These are phyloP conservation scores for Cercospora zeina DNA, from an alignment of 2,329 filamentous ascomycete species.

Conservation along the genomic window DNA sequence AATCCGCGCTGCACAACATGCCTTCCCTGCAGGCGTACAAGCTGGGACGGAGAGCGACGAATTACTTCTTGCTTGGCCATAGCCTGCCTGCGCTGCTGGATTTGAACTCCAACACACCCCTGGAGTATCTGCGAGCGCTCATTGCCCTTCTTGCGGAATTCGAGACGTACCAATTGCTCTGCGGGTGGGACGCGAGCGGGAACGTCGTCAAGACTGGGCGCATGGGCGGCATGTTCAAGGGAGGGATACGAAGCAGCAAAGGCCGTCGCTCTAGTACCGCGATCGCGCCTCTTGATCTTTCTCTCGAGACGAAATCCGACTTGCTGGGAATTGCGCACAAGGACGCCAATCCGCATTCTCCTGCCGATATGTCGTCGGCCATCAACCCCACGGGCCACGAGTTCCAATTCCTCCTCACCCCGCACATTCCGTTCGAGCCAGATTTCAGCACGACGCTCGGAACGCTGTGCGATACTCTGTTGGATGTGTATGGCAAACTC, in stretches of 20 bases:
- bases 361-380: constrained; percentile 31
- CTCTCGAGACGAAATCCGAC: constrained; percentile 25
- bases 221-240: constrained; percentile 59
- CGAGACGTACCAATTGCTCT: constrained; percentile 85
- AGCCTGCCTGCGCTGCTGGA: constrained; percentile 89
- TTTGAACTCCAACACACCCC: constrained; percentile 73
- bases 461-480: constrained; percentile 90
- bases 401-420: constrained; percentile 86
- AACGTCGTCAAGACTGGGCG: constrained; percentile 73
- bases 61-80: constrained; percentile 88
- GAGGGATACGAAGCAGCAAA: constrained; percentile 40
- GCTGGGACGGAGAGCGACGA: constrained; percentile 84
- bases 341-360: constrained; percentile 27
- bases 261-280: constrained; percentile 58
- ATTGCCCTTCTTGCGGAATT: constrained; percentile 87
- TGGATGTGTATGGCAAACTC: constrained; percentile 84
- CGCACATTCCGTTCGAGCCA: constrained; percentile 87
- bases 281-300: constrained; percentile 45
- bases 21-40: constrained; percentile 83
- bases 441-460: constrained; percentile 97
- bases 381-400: constrained; percentile 72
- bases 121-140: constrained; percentile 84
- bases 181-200: constrained; percentile 67
- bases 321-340: constrained; percentile 28
- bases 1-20: constrained; percentile 74